Conservation (phyloP, 176 grass and related monocot genomes). For the Carex pumila region DNA sequence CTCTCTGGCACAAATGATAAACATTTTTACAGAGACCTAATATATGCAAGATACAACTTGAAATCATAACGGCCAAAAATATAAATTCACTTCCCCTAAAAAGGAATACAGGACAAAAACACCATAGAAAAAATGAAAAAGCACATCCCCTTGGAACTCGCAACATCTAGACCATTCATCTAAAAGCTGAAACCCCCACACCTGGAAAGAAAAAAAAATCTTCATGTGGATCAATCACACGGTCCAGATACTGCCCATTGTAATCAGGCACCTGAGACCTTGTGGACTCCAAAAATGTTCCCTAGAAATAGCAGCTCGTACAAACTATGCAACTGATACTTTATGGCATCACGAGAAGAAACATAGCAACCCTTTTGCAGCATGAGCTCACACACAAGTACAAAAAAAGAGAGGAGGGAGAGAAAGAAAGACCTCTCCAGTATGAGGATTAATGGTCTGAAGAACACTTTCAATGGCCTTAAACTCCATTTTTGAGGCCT, state of each 20-base stretch:
- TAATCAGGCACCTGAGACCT: not conserved
- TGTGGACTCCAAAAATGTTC: not conserved
- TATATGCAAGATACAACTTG: not conserved
- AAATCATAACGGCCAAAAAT: not conserved
- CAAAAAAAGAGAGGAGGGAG: not conserved
- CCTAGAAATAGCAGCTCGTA: not conserved
- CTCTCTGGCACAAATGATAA: not conserved
- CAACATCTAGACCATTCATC: not conserved
- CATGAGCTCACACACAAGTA: not conserved
- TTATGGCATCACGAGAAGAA: not conserved
- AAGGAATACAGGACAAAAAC: not conserved
- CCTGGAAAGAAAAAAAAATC: not conserved
- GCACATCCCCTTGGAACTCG: not conserved
- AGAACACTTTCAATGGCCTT: conserved; percentile 96
- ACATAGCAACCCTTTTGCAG: not conserved
- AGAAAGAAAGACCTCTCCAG: conserved; percentile 44
- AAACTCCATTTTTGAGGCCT: conserved; percentile 98
- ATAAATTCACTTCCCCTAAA: not conserved
- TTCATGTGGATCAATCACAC: not conserved
- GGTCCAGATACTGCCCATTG: not conserved
- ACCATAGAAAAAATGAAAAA: not conserved
- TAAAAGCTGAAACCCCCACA: not conserved
- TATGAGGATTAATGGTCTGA: conserved; percentile 97
- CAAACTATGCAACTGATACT: not conserved
- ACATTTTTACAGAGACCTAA: not conserved